phyloP scores from a whole-genome alignment of 192 early-diverging fungal species.

The Diversispora eburnea region DNA sequence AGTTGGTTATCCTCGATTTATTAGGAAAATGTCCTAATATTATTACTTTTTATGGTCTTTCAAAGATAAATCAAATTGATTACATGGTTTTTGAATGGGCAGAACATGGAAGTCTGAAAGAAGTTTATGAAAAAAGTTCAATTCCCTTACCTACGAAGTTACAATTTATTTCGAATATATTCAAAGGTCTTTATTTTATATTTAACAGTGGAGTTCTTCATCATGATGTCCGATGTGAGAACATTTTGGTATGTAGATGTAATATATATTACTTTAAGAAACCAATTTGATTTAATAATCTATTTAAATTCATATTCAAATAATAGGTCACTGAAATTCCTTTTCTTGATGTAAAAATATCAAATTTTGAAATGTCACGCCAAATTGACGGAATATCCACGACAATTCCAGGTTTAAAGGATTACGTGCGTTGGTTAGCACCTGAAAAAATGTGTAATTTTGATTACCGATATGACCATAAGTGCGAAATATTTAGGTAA shows the following conservation, averaged over 20 bases:
- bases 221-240: slow-evolving; percentile 11
- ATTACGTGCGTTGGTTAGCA: slow-evolving; percentile 2
- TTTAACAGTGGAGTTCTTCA: neutral
- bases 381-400: neutral
- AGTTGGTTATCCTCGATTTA: neutral
- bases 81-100: neutral
- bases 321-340: neutral
- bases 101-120: neutral
- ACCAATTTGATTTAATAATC: neutral
- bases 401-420: neutral
- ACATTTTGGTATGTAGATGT: slow-evolving; percentile 9
- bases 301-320: neutral
- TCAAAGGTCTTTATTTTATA: neutral
- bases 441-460: neutral
- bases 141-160: neutral
- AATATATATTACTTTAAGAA: neutral
- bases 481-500: slow-evolving; percentile 23
- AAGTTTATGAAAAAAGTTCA: neutral
- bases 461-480: neutral
- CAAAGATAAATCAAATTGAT: neutral
- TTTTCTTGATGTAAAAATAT: neutral
- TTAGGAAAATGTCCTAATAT: neutral
- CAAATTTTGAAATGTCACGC: slow-evolving; percentile 10
- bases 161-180: neutral
- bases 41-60: neutral